Evolutionary conservation across 441 rosid species (phyloP).

Genomic region (Eutrema salsugineum): DNA sequence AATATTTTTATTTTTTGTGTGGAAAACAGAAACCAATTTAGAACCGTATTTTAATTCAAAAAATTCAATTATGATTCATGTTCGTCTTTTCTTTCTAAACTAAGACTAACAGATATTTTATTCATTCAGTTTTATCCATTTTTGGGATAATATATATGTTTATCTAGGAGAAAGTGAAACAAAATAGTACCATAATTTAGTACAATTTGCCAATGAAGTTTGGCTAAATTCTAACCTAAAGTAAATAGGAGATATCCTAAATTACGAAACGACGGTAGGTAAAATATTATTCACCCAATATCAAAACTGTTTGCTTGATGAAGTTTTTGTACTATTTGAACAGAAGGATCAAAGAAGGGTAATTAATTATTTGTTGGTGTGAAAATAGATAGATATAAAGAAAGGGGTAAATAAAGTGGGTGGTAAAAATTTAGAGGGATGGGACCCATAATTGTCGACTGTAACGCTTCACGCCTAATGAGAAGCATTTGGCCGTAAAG

Average conservation of each 20-base stretch:
- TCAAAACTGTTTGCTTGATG: neutral
- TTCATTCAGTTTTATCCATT: neutral
- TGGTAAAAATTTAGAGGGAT: neutral
- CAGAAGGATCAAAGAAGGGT: neutral
- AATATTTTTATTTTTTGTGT: too few relatives aligned
- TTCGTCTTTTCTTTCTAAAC: neutral
- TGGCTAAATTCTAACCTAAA: neutral
- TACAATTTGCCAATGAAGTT: neutral
- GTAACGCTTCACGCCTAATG: conserved; percentile 69
- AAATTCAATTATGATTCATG: neutral
- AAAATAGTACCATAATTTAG: neutral
- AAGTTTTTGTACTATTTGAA: neutral
- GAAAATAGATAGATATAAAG: conserved; percentile 6
- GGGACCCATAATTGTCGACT: conserved; percentile 41
- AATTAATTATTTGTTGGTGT: neutral
- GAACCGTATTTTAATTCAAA: neutral
- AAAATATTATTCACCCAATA: neutral
- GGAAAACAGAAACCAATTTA: too few relatives aligned
- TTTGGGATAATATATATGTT: neutral
- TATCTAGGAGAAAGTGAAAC: neutral
- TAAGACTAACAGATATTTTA: too few relatives aligned
- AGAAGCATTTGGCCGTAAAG: conserved; percentile 45
- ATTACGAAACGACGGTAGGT: neutral
- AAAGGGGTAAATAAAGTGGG: neutral
- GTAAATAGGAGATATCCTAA: neutral